Evolutionary conservation across 129 eudicot species (phyloP).

Genomic region (Chrysanthemum makinoi): DNA sequence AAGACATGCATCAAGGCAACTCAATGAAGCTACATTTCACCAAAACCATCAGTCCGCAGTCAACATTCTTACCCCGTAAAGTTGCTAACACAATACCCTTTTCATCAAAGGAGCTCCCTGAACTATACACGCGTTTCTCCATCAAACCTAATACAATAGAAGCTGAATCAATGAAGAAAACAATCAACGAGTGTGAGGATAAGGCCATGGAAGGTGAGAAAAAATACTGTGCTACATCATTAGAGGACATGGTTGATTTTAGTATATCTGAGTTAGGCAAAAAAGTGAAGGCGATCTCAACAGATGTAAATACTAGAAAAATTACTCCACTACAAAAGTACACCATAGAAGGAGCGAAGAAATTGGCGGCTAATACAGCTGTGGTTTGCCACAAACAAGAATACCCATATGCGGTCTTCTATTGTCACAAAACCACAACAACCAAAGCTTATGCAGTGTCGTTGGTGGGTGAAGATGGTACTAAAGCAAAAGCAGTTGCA

Average conservation of each 20-base stretch:
- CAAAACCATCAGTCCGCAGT: slow-evolving; percentile 19
- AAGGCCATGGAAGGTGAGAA: slow-evolving; percentile 47
- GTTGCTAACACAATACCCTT: slow-evolving; percentile 48
- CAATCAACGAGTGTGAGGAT: slow-evolving; percentile 55
- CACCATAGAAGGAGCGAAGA: slow-evolving; percentile 32
- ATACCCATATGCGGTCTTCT: slow-evolving; percentile 68
- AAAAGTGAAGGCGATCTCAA: slow-evolving; percentile 50
- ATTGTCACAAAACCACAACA: slow-evolving; percentile 53
- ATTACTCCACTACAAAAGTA: slow-evolving; percentile 32
- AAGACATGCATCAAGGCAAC: slow-evolving; percentile 34
- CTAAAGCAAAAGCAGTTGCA: slow-evolving; percentile 54
- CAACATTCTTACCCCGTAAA: slow-evolving; percentile 52
- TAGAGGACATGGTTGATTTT: slow-evolving; percentile 71
- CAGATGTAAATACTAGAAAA: slow-evolving; percentile 32
- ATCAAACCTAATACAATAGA: slow-evolving; percentile 35
- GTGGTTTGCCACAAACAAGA: slow-evolving; percentile 74
- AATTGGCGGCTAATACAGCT: slow-evolving; percentile 23
- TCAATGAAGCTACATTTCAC: slow-evolving; percentile 47
- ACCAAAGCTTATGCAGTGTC: slow-evolving; percentile 40
- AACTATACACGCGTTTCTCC: slow-evolving; percentile 35
- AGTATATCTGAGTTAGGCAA: slow-evolving; percentile 47
- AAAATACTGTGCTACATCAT: slow-evolving; percentile 58
- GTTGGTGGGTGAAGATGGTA: slow-evolving; percentile 47
- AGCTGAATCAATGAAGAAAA: slow-evolving; percentile 42
- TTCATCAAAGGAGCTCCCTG: slow-evolving; percentile 43